Base-by-base conservation (phyloP, 1,284 basidiomycete genomes). In the Pseudozyma sp. region DNA sequence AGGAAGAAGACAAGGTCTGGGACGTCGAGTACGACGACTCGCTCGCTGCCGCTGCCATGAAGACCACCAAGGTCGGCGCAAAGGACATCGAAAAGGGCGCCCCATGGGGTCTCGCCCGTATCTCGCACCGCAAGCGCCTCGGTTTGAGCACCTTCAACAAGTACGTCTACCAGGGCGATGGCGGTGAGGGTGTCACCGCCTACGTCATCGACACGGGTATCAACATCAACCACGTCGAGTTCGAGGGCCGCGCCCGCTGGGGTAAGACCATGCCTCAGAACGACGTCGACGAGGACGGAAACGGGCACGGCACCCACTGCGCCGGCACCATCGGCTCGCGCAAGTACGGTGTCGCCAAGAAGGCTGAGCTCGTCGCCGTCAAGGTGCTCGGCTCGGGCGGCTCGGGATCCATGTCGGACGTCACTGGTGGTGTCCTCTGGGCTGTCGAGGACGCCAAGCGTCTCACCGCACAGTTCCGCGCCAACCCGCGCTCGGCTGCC, bases 31-130 rank as follows among this genome's bases (percentile, higher is more conserved):
- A 74, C 62, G 64, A 94, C 75, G 92, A 96, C 24, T 88, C 87
- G 76, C 91, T 92, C 14, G 88, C 89, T 74, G 90, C 91, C 14
- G 54, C 70, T 14, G 47, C 58, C 75, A 79, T 53, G 81, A 85
- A 64, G 62, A 73, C 66, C 44, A 65, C 45, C 68, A 53, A 69
- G 42, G 43, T 66, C 46, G 75, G 79, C 55, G 68, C 48, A 52
- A 78, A 74, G 69, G 75, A 70, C 50, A 71, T 80, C 11, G 93
- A 97, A 89, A 90, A 86, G 63, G 86, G 88, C 34, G 93, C 96
- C 24, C 94, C 96, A 59, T 98, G 97, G 97, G 94, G 97, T 84
- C 91, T 99, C 43, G 95, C 96, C 49, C 92, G 97, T 64, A 90
- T 99, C 83, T 95, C 93, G 75, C 97, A 99, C 87, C 91, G 94